Evolutionary conservation across 306 rosid species (phyloP).

Genomic region (Psophocarpus tetragonolobus): DNA sequence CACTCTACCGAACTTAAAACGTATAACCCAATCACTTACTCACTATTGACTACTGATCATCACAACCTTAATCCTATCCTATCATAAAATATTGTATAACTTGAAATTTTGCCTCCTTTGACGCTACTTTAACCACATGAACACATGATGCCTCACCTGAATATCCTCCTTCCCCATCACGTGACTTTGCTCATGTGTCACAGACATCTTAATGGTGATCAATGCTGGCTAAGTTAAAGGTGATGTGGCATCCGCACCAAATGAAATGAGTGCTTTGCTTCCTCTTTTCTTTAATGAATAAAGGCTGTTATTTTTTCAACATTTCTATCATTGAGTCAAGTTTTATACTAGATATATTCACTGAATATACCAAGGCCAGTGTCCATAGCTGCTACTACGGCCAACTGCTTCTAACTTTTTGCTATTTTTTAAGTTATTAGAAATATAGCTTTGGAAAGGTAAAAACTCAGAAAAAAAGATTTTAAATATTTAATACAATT

Average conservation of each 20-base stretch:
- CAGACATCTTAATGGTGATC: constrained; percentile 34
- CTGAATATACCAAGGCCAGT: neutral
- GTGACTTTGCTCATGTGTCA: constrained; percentile 45
- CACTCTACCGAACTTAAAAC: constrained; percentile 24
- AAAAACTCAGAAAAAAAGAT: neutral
- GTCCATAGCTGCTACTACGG: neutral
- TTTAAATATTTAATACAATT: neutral
- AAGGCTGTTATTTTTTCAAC: neutral
- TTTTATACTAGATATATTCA: neutral
- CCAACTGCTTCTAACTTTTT: neutral
- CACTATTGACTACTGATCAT: neutral
- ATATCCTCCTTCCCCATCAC: constrained; percentile 29
- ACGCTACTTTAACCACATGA: constrained; percentile 10
- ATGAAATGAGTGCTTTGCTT: constrained; percentile 40
- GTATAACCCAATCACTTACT: neutral
- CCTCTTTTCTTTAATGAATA: neutral
- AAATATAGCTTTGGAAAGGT: neutral
- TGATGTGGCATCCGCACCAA: constrained; percentile 58
- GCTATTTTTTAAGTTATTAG: neutral
- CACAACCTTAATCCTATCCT: constrained; percentile 9
- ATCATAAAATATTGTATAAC: neutral
- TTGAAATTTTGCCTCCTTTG: neutral
- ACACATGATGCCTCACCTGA: neutral
- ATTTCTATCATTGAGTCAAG: neutral
- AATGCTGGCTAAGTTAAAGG: constrained; percentile 21